Evolutionary conservation across 306 rosid genomes (phyloP), one percentile per base, ranked within the genome.

Genomic region (Citrullus amarus): DNA sequence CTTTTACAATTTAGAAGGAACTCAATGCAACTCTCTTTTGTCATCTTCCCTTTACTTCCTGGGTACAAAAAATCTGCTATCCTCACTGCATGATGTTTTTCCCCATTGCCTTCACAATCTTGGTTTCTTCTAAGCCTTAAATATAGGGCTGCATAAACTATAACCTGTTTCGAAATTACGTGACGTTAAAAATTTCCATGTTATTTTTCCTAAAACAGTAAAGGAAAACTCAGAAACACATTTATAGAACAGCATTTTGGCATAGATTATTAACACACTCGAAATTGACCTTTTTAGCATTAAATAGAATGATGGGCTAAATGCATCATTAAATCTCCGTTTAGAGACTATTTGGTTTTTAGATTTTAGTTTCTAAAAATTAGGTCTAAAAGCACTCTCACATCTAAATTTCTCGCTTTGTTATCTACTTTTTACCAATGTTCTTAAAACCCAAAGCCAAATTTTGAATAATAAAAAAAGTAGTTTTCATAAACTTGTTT

Each of bases 111-210:
- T 41, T 71, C 59, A 25, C 69, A 66, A 72, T 84, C 79, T 28
- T 72, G 79, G 48, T 36, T 78, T 46, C 77, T 85, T 85, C 58
- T 67, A 36, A 89, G 96, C 84, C 84, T 94, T 67, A 86, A 81
- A 81, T 94, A 84, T 81, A 94, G 59, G 14, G 67, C 87, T 13
- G 96, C 89, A 18, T 79, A 82, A 70, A 94, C 78, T 59, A 90
- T 85, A 83, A 90, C 93, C 98, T 92, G 94, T 70, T 79, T 79
- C 43, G 17, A 61, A 46, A 78, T 28, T 34, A 59, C 61, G 80
- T 38, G 63, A 62, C 20, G 28, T 28, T 67, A 69, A 55, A 48
- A 75, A 22, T 16, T 25, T 34, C 48, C 48, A 9, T 43, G 2
- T 44, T 44, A n/a, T 22, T 53, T 63, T 15, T 18, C 4, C 46